Percentiles rank a stretch among this genome's conserved stretches.
These are phyloP conservation scores for Chytridium lagenaria DNA, from an alignment of 371 early-diverging fungal species.

Conservation along the genomic window DNA sequence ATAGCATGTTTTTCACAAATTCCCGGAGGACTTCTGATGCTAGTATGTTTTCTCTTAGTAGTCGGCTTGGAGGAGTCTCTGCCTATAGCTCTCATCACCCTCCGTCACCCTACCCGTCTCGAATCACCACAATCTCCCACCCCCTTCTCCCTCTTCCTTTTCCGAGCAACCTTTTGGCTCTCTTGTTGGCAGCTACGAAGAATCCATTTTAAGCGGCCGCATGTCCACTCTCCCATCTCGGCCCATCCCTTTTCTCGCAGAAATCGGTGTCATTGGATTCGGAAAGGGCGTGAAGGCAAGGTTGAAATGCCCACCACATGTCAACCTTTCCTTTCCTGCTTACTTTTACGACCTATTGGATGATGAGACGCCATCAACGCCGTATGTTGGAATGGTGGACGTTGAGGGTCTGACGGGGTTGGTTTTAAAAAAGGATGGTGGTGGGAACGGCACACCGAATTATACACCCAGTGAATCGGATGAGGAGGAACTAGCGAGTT, in stretches of 20 bases:
- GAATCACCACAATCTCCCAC: no score
- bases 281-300: constrained; percentile 62
- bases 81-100: no score
- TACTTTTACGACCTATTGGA: constrained; percentile 71
- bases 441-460: constrained; percentile 1
- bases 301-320: constrained; percentile 72
- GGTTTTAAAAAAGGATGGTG: constrained; percentile 42
- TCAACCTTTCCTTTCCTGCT: constrained; percentile 73
- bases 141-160: constrained; percentile 2
- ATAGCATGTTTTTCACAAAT: no score
- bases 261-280: constrained; percentile 74
- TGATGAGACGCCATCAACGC: constrained; percentile 60
- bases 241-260: constrained; percentile 74
- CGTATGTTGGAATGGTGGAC: constrained; percentile 70
- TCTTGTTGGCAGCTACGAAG: constrained; percentile 81
- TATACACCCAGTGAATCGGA: not conserved
- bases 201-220: constrained; percentile 79
- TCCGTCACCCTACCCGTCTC: not conserved
- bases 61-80: no score
- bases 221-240: constrained; percentile 82
- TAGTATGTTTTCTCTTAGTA: no score
- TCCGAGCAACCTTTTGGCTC: constrained; percentile 58
- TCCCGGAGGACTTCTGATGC: no score
- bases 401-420: constrained; percentile 51
- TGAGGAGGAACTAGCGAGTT: constrained; percentile 10